These are phyloP conservation scores for Populus hybrid DNA, from an alignment of 441 rosid genomes.

Conservation along the genomic window DNA sequence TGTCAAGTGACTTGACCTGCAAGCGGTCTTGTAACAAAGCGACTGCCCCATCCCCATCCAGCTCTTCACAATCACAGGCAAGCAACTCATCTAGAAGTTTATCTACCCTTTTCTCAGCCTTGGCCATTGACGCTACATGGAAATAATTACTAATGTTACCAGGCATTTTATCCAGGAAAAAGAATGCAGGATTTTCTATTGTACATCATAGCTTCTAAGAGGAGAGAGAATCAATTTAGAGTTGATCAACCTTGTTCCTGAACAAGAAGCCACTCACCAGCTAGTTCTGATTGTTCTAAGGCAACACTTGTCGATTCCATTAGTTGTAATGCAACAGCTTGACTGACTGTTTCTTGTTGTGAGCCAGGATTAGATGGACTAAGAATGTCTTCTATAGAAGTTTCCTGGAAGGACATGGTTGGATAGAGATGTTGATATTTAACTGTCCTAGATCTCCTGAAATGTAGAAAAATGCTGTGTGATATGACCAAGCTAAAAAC, in stretches of 20 bases:
- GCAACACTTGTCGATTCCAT: constrained; percentile 12
- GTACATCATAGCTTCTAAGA: background rate
- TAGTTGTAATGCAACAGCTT: constrained; percentile 20
- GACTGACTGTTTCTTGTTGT: constrained; percentile 25
- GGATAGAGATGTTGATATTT: constrained; percentile 45
- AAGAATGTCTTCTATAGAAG: constrained; percentile 21
- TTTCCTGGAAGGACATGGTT: constrained; percentile 34
- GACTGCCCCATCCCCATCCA: constrained; percentile 55
- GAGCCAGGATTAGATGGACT: constrained; percentile 12
- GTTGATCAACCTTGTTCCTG: constrained; percentile 7
- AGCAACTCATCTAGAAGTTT: constrained; percentile 57
- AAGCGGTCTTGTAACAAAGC: constrained; percentile 51
- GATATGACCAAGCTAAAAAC: constrained; percentile 1
- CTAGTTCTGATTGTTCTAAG: constrained; percentile 23
- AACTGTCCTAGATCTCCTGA: constrained; percentile 47
- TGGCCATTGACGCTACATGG: constrained; percentile 37
- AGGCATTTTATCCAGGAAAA: constrained; percentile 1
- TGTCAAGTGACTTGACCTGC: constrained; percentile 51
- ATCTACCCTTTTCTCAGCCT: constrained; percentile 36
- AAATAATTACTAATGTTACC: constrained; percentile 6
- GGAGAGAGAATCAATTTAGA: constrained; percentile 1
- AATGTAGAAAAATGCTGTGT: background rate
- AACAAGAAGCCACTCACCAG: constrained; percentile 38
- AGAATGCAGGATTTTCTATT: background rate
- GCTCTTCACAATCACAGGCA: constrained; percentile 42